Evolutionary conservation across 2,329 filamentous ascomycete genomes (phyloP).

Genomic region (Xylaria arbuscula): DNA sequence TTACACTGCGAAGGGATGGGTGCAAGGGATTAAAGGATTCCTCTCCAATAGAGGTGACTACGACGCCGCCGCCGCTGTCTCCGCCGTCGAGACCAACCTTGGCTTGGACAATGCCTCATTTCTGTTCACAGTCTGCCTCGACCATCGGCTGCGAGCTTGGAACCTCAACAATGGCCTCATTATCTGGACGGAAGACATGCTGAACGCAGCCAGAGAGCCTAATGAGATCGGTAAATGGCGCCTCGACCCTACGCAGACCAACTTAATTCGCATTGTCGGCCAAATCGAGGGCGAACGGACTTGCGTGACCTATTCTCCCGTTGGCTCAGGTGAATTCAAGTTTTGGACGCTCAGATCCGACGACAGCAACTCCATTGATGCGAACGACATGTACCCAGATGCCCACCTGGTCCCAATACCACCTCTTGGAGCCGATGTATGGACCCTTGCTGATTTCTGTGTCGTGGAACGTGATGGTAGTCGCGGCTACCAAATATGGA

Average conservation of each 20-base stretch:
- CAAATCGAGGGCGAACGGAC: constrained; percentile 63
- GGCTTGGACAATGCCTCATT: constrained; percentile 63
- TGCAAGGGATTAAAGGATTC: constrained; percentile 72
- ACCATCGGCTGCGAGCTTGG: constrained; percentile 91
- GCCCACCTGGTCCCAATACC: constrained; percentile 72
- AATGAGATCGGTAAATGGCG: constrained; percentile 79
- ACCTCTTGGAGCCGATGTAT: constrained; percentile 78
- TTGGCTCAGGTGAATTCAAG: constrained; percentile 90
- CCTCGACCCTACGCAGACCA: constrained; percentile 81
- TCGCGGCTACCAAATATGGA: constrained; percentile 71
- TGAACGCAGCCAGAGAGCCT: constrained; percentile 73
- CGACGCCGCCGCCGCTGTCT: constrained; percentile 74
- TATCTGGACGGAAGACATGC: constrained; percentile 79
- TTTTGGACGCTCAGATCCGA: constrained; percentile 83
- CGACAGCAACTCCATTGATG: constrained; percentile 70
- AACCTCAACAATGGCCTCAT: constrained; percentile 84
- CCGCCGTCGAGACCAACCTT: constrained; percentile 65
- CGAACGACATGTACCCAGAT: constrained; percentile 78
- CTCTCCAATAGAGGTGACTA: constrained; percentile 72
- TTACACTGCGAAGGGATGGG: constrained; percentile 79
- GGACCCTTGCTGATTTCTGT: constrained; percentile 82
- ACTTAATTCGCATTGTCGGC: constrained; percentile 79
- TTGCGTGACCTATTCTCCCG: constrained; percentile 87
- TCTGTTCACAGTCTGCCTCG: constrained; percentile 84
- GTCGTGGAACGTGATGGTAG: constrained; percentile 67